These are phyloP conservation scores for Sporothrix variecibatus DNA, from an alignment of 2,329 filamentous ascomycete genomes.

Conservation along the genomic window DNA sequence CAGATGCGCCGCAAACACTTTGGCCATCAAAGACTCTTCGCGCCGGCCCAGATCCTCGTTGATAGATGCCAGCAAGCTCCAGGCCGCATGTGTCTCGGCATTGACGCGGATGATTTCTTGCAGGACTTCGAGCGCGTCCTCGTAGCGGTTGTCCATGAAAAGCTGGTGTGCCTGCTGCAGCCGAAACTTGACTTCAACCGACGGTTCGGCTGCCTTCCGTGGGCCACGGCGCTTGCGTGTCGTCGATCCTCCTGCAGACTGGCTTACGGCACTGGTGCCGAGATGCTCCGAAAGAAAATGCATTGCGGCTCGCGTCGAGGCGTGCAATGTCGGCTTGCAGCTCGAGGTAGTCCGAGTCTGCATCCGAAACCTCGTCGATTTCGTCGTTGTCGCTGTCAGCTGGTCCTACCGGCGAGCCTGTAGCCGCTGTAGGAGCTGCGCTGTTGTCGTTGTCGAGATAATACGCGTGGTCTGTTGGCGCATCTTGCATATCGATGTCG, in stretches of 20 bases:
- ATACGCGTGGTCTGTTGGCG: constrained; percentile 27
- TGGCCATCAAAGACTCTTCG: constrained; percentile 59
- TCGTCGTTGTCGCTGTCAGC: constrained; percentile 28
- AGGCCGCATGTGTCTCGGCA: constrained; percentile 66
- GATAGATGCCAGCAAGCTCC: constrained; percentile 62
- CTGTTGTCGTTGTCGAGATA: not conserved
- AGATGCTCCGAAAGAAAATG: constrained; percentile 40
- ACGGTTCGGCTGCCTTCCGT: constrained; percentile 65
- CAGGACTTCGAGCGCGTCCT: constrained; percentile 59
- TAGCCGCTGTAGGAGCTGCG: not conserved
- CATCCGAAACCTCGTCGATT: constrained; percentile 38
- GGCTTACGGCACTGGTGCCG: constrained; percentile 18
- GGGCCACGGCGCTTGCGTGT: constrained; percentile 45
- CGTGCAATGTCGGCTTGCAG: constrained; percentile 44
- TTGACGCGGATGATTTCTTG: constrained; percentile 69
- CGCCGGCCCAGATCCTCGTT: constrained; percentile 61
- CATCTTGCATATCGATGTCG: constrained; percentile 2
- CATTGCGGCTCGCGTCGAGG: constrained; percentile 41
- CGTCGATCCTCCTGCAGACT: constrained; percentile 6
- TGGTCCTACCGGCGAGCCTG: not conserved
- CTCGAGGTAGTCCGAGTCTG: constrained; percentile 46
- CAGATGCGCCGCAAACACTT: constrained; percentile 63
- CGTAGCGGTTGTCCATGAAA: constrained; percentile 64
- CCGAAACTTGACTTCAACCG: constrained; percentile 69
- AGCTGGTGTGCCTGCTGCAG: constrained; percentile 68